These are phyloP conservation scores for Dactylonectria macrodidyma DNA, from an alignment of 2,329 filamentous ascomycete genomes.

Conservation along the genomic window DNA sequence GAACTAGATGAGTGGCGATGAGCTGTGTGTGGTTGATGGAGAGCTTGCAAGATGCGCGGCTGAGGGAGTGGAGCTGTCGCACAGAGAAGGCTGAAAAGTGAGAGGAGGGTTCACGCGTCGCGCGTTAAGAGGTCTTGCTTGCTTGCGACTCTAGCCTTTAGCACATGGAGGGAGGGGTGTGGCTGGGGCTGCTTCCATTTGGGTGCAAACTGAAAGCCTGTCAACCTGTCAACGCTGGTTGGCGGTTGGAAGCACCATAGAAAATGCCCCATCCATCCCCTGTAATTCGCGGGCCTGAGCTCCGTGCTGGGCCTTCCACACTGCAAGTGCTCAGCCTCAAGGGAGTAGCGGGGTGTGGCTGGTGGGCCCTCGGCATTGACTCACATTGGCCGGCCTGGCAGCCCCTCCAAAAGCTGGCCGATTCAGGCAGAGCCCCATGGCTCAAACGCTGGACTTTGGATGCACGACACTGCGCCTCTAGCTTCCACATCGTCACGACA, in stretches of 20 bases:
- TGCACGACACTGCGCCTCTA: constrained; percentile 3
- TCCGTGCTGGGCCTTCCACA: not conserved
- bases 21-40: constrained; percentile 26
- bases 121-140: constrained; percentile 54
- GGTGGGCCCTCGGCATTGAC: constrained; percentile 36
- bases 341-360: constrained; percentile 7
- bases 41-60: constrained; percentile 36
- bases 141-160: not conserved
- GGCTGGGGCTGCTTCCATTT: not conserved
- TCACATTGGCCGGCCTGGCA: constrained; percentile 24
- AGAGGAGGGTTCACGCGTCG: constrained; percentile 51
- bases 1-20: constrained; percentile 10
- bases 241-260: not conserved
- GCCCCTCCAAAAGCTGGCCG: constrained; percentile 38
- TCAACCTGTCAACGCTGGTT: not conserved
- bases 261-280: not conserved
- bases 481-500: constrained; percentile 41
- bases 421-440: constrained; percentile 37
- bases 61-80: constrained; percentile 38
- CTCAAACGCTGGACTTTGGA: constrained; percentile 11
- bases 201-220: not conserved
- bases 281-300: not conserved
- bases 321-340: not conserved
- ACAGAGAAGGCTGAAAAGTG: constrained; percentile 50
- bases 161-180: constrained; percentile 1